These are phyloP conservation scores for Wickerhamomyces chambardii DNA, from an alignment of 805 yeast species.

Conservation along the genomic window DNA sequence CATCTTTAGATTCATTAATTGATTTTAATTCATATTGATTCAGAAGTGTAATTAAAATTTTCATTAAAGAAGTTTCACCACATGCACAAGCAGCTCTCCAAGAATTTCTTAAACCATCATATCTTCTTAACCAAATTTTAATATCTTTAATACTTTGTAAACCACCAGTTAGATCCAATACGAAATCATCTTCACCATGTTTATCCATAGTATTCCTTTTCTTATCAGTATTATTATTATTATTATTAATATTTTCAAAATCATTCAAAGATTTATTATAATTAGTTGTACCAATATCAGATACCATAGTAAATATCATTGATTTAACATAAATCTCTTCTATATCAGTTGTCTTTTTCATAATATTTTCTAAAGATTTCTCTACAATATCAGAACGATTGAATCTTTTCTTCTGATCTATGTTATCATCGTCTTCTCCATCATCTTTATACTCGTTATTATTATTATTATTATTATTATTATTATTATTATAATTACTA, in stretches of 20 bases:
- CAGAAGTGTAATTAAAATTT: slow-evolving; percentile 69
- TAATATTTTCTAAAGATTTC: background rate
- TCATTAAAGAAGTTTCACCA: slow-evolving; percentile 62
- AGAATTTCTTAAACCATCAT: slow-evolving; percentile 62
- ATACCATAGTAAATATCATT: background rate
- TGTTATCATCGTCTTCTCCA: too few species aligned
- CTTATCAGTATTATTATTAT: background rate
- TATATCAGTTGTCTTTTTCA: background rate
- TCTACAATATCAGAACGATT: background rate
- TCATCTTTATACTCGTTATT: too few species aligned
- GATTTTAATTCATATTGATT: slow-evolving; percentile 56
- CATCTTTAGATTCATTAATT: slow-evolving; percentile 14
- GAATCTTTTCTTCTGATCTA: background rate
- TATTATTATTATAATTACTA: too few species aligned
- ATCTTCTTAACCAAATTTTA: slow-evolving; percentile 78
- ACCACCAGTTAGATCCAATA: slow-evolving; percentile 33
- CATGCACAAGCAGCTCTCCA: slow-evolving; percentile 86
- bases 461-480: too few species aligned
- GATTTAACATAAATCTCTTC: background rate
- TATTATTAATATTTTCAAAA: too few species aligned
- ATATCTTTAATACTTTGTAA: slow-evolving; percentile 60
- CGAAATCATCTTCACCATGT: background rate
- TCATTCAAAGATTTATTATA: too few species aligned
- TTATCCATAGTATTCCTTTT: too few species aligned
- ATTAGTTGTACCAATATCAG: background rate